These are phyloP conservation scores for Favolaschia claudopus DNA, from an alignment of 768 basidiomycete genomes.

Conservation along the genomic window DNA sequence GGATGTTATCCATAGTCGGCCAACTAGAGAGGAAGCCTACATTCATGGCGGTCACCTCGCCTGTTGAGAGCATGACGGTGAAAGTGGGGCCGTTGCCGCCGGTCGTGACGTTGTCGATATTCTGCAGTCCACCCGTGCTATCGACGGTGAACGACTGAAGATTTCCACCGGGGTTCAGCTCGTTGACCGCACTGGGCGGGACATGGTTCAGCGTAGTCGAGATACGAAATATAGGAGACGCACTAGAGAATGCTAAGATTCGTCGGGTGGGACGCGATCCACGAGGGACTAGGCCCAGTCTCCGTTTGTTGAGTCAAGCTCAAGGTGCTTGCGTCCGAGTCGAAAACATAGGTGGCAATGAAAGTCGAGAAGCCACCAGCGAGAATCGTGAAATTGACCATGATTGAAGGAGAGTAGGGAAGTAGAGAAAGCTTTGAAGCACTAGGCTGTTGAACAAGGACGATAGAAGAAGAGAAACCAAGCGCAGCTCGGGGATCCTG, in stretches of 20 bases:
- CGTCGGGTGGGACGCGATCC: conserved; percentile 62
- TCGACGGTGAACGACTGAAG: conserved; percentile 63
- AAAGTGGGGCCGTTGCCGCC: conserved; percentile 60
- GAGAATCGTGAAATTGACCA: conserved; percentile 58
- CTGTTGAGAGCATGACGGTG: conserved; percentile 56
- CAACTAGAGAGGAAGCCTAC: conserved; percentile 39
- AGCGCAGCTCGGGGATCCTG: conserved; percentile 22
- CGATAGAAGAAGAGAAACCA: not conserved
- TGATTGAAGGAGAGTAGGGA: conserved; percentile 21
- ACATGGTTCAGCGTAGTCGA: too few relatives aligned
- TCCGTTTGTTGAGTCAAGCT: conserved; percentile 52
- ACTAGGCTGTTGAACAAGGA: conserved; percentile 16
- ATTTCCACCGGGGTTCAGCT: conserved; percentile 48
- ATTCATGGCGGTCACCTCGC: conserved; percentile 64
- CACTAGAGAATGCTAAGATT: conserved; percentile 69
- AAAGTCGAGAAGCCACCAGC: conserved; percentile 56
- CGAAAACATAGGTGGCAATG: conserved; percentile 57
- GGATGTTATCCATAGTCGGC: not conserved
- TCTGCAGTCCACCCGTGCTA: conserved; percentile 44
- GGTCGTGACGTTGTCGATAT: conserved; percentile 52
- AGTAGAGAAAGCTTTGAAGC: conserved; percentile 11
- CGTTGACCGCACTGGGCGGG: conserved; percentile 66
- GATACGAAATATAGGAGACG: conserved; percentile 33
- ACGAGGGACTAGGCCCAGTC: conserved; percentile 60
- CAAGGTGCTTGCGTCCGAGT: conserved; percentile 55